A percentile compares a stretch with the other conserved stretches of the same genome.
Evolutionary conservation across 2,329 filamentous ascomycete species (phyloP).

Genomic region (Ophiostoma ulmi): DNA sequence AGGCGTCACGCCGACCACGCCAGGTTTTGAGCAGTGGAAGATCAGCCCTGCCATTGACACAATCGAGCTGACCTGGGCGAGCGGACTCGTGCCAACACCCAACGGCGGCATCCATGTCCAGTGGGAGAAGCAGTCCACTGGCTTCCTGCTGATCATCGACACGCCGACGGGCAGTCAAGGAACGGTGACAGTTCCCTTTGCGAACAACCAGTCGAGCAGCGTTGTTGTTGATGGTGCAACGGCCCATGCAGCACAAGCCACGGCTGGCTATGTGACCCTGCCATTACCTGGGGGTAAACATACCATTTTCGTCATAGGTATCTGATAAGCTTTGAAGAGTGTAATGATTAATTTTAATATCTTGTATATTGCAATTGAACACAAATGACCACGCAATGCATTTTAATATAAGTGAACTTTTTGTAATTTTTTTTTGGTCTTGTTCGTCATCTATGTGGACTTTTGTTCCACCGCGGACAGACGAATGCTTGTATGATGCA

Average conservation of each 20-base stretch:
- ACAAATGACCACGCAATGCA: neutral
- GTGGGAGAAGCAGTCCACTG: conserved; percentile 33
- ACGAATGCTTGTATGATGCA: neutral
- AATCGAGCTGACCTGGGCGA: conserved; percentile 40
- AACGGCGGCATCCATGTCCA: conserved; percentile 36
- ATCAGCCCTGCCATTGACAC: conserved; percentile 37
- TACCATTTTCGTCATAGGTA: conserved; percentile 9
- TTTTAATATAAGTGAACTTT: neutral
- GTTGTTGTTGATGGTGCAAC: conserved; percentile 28
- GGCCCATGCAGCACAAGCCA: conserved; percentile 29
- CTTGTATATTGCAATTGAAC: neutral
- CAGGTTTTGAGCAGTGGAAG: conserved; percentile 42
- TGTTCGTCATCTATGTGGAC: neutral
- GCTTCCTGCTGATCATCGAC: conserved; percentile 32
- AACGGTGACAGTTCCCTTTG: conserved; percentile 30
- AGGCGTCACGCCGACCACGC: conserved; percentile 41
- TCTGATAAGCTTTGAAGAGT: neutral
- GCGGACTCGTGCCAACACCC: conserved; percentile 42
- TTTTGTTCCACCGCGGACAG: neutral
- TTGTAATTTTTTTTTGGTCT: neutral
- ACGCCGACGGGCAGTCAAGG: conserved; percentile 34
- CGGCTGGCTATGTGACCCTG: conserved; percentile 21
- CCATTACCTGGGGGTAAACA: conserved; percentile 23
- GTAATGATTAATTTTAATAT: neutral
- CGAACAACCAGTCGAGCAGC: neutral